Percentiles rank a stretch among this genome's conserved stretches.
phyloP scores from a whole-genome alignment of 345 rosid genomes.

The Aquilaria malaccensis region DNA sequence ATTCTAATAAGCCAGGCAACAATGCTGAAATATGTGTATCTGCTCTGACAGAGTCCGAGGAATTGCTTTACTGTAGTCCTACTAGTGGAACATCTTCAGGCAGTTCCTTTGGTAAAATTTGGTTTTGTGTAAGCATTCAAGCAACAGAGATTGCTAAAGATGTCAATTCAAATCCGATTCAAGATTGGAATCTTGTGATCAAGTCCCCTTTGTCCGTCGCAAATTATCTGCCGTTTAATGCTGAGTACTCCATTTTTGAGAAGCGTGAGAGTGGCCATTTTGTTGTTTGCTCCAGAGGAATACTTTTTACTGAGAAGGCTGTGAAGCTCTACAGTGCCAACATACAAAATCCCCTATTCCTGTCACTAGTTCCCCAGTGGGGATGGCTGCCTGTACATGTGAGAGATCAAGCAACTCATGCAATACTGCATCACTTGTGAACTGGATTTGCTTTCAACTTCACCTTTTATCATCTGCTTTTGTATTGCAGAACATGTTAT shows the following conservation, averaged over 20 bases:
- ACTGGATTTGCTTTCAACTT: background rate
- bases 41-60: conserved; percentile 57
- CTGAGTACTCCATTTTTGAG: conserved; percentile 78
- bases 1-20: conserved; percentile 26
- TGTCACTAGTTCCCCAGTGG: conserved; percentile 75
- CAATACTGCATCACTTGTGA: background rate
- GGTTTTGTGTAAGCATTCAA: conserved; percentile 81
- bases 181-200: conserved; percentile 83
- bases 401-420: conserved; percentile 16
- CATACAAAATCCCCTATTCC: conserved; percentile 58
- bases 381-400: conserved; percentile 88
- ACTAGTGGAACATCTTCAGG: conserved; percentile 53
- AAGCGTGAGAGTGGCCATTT: conserved; percentile 59
- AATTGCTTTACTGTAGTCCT: conserved; percentile 61
- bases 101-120: conserved; percentile 37
- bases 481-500: conserved; percentile 3
- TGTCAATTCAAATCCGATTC: conserved; percentile 62
- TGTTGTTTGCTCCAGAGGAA: conserved; percentile 55
- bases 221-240: conserved; percentile 78
- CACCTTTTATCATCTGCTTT: conserved; percentile 2
- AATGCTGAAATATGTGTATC: conserved; percentile 59
- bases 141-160: conserved; percentile 82
- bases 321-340: conserved; percentile 73
- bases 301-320: conserved; percentile 55
- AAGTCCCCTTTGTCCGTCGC: conserved; percentile 77